phyloP scores from a whole-genome alignment of 768 basidiomycete species.

The Russula dissimulans region DNA sequence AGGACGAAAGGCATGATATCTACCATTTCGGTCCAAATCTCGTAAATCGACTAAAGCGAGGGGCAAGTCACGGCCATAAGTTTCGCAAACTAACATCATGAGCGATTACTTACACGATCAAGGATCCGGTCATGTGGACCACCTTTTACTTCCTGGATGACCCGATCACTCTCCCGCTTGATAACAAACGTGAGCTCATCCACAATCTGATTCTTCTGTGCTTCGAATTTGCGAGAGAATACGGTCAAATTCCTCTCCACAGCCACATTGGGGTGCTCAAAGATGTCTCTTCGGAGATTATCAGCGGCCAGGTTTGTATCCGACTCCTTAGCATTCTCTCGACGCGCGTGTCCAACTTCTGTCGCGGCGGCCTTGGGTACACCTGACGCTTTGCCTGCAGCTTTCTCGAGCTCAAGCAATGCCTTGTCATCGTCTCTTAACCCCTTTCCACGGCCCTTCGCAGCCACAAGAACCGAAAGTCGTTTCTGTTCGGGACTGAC shows the following conservation, averaged over 20 bases:
- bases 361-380: not conserved
- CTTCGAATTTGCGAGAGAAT: slow-evolving; percentile 17
- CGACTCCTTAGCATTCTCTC: not conserved
- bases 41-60: not conserved
- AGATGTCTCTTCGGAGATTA: slow-evolving; percentile 18
- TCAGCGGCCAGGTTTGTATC: not conserved
- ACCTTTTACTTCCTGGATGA: slow-evolving; percentile 15
- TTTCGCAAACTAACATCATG: too few species aligned
- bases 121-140: slow-evolving; percentile 23
- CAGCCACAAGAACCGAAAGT: slow-evolving; percentile 5
- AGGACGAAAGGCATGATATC: not conserved
- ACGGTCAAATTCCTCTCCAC: slow-evolving; percentile 15
- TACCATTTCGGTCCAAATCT: slow-evolving; percentile 25
- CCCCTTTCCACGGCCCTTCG: slow-evolving; percentile 21
- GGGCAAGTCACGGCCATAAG: not conserved
- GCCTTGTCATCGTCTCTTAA: slow-evolving; percentile 18
- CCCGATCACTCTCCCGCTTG: not conserved
- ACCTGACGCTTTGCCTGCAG: not conserved
- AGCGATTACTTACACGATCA: not conserved
- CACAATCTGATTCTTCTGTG: too few species aligned
- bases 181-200: too few species aligned
- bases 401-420: slow-evolving; percentile 18
- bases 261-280: slow-evolving; percentile 20
- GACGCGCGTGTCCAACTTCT: not conserved
- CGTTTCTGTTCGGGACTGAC: slow-evolving; percentile 15